These are phyloP conservation scores for Rhododendron ovatum DNA, from an alignment of 148 eudicot genomes.

Conservation along the genomic window DNA sequence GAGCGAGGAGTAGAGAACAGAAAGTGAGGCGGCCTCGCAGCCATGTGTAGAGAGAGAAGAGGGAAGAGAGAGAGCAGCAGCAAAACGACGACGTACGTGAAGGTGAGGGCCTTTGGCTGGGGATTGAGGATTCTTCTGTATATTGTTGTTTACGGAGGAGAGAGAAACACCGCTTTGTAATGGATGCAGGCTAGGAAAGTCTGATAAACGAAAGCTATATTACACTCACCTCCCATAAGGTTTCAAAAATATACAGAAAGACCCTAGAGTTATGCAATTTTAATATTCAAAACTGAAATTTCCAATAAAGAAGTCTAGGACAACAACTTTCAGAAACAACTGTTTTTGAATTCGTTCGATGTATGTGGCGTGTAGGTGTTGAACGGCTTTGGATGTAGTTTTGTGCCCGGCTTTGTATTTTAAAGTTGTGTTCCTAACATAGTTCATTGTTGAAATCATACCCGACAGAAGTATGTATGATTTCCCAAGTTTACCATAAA, in stretches of 20 bases:
- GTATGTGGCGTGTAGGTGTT: no score
- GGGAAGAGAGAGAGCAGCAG: not conserved
- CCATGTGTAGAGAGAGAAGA: not conserved
- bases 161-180: not conserved
- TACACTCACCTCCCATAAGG: not conserved
- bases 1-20: conserved; percentile 1
- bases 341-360: no score
- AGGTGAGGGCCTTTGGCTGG: not conserved
- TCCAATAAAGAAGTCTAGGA: not conserved
- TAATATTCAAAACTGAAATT: not conserved
- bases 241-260: not conserved
- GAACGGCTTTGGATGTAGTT: no score
- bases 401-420: no score
- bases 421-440: no score
- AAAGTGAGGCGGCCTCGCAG: conserved; percentile 5
- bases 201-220: not conserved
- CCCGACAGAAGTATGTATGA: not conserved
- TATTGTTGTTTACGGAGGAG: not conserved
- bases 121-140: not conserved
- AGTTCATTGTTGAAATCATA: no score
- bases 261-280: not conserved
- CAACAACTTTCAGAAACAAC: no score
- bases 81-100: not conserved
- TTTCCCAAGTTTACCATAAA: not conserved
- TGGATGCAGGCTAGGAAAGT: not conserved